Evolutionary conservation across 139 green algal species (phyloP).

Genomic region (Chlamydomonas sp.): DNA sequence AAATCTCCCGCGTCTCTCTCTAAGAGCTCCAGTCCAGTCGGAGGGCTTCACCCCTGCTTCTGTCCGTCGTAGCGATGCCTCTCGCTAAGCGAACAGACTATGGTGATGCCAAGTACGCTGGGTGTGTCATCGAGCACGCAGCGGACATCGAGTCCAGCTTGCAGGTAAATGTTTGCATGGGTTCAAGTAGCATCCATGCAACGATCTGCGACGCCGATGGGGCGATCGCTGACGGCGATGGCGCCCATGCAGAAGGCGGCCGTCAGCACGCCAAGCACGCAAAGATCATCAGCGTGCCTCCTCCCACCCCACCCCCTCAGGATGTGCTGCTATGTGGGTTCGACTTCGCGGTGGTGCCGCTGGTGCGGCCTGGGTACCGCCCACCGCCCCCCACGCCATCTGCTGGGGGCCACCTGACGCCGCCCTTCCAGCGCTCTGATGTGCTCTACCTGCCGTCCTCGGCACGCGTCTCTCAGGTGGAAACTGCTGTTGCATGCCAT

Average conservation of each 20-base stretch:
- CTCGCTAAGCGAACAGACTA: constrained; percentile 77
- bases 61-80: constrained; percentile 57
- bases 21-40: no score
- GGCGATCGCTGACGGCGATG: neutral
- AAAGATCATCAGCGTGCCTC: no score
- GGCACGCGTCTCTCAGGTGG: constrained; percentile 21
- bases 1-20: no score
- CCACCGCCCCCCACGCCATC: constrained; percentile 20
- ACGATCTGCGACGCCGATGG: neutral
- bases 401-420: constrained; percentile 7
- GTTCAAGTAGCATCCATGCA: neutral
- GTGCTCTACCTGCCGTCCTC: constrained; percentile 61
- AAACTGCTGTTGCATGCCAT: neutral
- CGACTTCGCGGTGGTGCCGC: constrained; percentile 80
- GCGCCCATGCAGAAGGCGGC: neutral
- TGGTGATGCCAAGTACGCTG: constrained; percentile 78
- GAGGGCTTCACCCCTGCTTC: no score
- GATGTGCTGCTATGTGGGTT: constrained; percentile 64
- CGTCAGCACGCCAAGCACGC: no score
- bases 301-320: no score
- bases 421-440: constrained; percentile 57
- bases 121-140: constrained; percentile 56
- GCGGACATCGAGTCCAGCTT: constrained; percentile 53
- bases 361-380: constrained; percentile 50
- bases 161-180: constrained; percentile 30